Evolutionary conservation across 2,329 filamentous ascomycete species (phyloP).

Genomic region (Alternaria postmessia): DNA sequence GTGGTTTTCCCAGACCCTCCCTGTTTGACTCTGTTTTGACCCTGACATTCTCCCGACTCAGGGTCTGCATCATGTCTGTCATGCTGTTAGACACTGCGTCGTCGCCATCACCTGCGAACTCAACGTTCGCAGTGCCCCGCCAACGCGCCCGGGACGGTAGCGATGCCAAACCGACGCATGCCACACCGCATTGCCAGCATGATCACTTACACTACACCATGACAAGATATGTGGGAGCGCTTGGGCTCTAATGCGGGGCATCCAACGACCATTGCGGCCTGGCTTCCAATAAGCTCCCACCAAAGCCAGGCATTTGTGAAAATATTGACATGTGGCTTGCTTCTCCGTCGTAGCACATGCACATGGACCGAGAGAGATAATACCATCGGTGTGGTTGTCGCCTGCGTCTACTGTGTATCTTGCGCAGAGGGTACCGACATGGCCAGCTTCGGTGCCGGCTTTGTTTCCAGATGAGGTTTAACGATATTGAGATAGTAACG

Average conservation of each 20-base stretch:
- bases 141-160: conserved; percentile 26
- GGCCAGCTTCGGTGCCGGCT: conserved; percentile 24
- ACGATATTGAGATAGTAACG: conserved; percentile 11
- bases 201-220: conserved; percentile 10
- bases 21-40: not conserved
- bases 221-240: conserved; percentile 2
- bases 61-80: not conserved
- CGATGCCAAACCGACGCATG: conserved; percentile 29
- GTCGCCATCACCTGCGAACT: conserved; percentile 30
- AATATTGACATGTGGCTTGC: conserved; percentile 23
- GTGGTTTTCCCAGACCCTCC: conserved; percentile 27
- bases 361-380: conserved; percentile 4
- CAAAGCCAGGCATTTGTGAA: conserved; percentile 8
- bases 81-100: not conserved
- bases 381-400: conserved; percentile 1
- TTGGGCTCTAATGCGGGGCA: conserved; percentile 24
- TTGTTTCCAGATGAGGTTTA: conserved; percentile 39
- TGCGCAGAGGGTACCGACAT: not conserved
- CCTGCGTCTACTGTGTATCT: not conserved
- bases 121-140: conserved; percentile 26
- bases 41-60: not conserved
- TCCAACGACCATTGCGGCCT: conserved; percentile 1
- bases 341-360: conserved; percentile 21
- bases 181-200: conserved; percentile 26
- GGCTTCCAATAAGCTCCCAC: conserved; percentile 18